A percentile compares a stretch with the other conserved stretches of the same genome.
Evolutionary conservation across 768 basidiomycete species (phyloP).

Genomic region (Amanita fuliginea): DNA sequence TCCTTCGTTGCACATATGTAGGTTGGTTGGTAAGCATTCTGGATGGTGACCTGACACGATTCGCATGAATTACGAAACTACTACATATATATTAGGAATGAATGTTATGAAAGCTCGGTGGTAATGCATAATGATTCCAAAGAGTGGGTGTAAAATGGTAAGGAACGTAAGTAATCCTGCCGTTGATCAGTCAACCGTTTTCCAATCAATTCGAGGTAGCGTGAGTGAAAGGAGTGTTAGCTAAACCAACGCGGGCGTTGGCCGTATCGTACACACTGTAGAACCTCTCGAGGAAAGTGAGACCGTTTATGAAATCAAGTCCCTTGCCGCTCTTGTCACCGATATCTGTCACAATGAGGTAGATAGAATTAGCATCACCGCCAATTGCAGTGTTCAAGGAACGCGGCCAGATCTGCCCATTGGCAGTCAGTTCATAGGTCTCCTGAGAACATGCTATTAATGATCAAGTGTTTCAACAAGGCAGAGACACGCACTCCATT

Average conservation of each 20-base stretch:
- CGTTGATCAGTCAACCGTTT: too few species aligned
- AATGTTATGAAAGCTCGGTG: too few species aligned
- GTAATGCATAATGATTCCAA: too few species aligned
- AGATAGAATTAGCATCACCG: slow-evolving; percentile 38
- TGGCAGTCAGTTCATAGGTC: slow-evolving; percentile 43
- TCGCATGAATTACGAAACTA: too few species aligned
- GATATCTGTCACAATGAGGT: slow-evolving; percentile 43
- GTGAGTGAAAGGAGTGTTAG: slow-evolving; percentile 39
- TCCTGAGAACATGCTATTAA: slow-evolving; percentile 16
- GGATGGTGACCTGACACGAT: too few species aligned
- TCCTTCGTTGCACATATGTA: too few species aligned
- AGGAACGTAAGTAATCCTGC: too few species aligned
- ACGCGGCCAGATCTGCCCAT: slow-evolving; percentile 65
- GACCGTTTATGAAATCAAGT: slow-evolving; percentile 54
- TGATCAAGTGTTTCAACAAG: slow-evolving; percentile 21
- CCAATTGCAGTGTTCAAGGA: slow-evolving; percentile 45
- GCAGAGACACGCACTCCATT: slow-evolving; percentile 25
- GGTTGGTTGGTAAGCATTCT: too few species aligned
- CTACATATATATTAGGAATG: too few species aligned
- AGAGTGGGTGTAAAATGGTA: too few species aligned
- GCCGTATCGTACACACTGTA: slow-evolving; percentile 56
- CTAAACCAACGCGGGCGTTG: slow-evolving; percentile 49
- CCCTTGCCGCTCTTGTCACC: slow-evolving; percentile 40
- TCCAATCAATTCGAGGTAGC: not conserved
- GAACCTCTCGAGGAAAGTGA: slow-evolving; percentile 38